Percentiles rank a stretch among this genome's conserved stretches.
phyloP scores from a whole-genome alignment of 768 basidiomycete species.

The Daedalea quercina region DNA sequence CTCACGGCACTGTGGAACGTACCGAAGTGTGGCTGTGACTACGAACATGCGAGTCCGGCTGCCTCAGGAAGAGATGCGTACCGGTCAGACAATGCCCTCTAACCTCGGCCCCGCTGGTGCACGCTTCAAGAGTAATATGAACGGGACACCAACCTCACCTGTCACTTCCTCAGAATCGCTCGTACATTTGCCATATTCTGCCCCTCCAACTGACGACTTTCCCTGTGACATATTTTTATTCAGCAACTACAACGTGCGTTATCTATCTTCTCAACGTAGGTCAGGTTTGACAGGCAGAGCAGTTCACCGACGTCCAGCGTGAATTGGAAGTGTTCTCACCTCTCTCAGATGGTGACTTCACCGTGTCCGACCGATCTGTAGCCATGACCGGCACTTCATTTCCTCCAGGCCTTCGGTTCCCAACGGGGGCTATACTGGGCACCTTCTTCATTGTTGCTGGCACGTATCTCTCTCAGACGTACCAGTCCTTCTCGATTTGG shows the following conservation, averaged over 20 bases:
- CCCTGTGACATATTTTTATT: conserved; percentile 88
- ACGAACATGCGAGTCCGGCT: conserved; percentile 61
- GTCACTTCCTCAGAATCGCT: conserved; percentile 54
- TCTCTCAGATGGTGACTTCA: conserved; percentile 66
- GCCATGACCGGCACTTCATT: conserved; percentile 77
- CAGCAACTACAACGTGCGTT: conserved; percentile 89
- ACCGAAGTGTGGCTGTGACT: conserved; percentile 87
- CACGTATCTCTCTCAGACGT: conserved; percentile 90
- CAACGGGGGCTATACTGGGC: conserved; percentile 88
- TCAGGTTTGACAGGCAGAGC: not conserved
- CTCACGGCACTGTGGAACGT: conserved; percentile 93
- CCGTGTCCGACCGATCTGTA: conserved; percentile 72
- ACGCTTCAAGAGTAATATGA: conserved; percentile 48
- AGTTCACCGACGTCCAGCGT: conserved; percentile 94
- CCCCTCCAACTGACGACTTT: conserved; percentile 60
- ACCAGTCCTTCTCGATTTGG: conserved; percentile 96
- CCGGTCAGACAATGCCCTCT: conserved; percentile 27
- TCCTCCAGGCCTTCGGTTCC: conserved; percentile 94
- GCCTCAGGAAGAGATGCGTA: conserved; percentile 52
- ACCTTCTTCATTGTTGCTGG: conserved; percentile 91
- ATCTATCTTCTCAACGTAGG: not conserved
- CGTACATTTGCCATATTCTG: conserved; percentile 72
- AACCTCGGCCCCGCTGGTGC: conserved; percentile 47
- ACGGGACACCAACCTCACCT: conserved; percentile 33
- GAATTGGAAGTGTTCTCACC: conserved; percentile 92